These are phyloP conservation scores for Termitomyces sp. DNA, from an alignment of 768 basidiomycete species.

Conservation along the genomic window DNA sequence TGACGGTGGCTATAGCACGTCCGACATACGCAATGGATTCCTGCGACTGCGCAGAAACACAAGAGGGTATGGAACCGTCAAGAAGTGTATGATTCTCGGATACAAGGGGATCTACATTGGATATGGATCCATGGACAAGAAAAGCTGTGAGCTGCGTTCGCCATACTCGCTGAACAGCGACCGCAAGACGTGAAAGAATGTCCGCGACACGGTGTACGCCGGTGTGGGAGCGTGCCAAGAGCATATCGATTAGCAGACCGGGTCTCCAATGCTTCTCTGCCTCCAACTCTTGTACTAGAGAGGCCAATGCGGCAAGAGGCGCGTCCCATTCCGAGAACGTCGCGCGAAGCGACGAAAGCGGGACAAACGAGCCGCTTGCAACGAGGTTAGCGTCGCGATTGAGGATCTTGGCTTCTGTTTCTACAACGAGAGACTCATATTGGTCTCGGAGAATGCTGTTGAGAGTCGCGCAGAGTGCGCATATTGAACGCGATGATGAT, in stretches of 20 bases:
- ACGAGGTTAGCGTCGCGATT: conserved; percentile 71
- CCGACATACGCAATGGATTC: conserved; percentile 87
- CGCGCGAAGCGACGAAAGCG: conserved; percentile 78
- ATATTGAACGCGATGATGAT: conserved; percentile 70
- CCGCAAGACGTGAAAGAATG: conserved; percentile 66
- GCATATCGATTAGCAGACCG: conserved; percentile 76
- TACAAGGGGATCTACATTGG: conserved; percentile 63
- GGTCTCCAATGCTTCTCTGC: conserved; percentile 57
- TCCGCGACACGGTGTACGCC: conserved; percentile 73
- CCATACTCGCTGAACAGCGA: conserved; percentile 79
- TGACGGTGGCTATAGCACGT: conserved; percentile 80
- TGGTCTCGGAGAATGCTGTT: conserved; percentile 71
- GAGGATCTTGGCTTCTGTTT: conserved; percentile 78
- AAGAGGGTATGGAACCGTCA: conserved; percentile 67
- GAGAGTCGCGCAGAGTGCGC: conserved; percentile 70
- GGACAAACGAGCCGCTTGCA: conserved; percentile 78
- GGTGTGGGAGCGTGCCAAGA: conserved; percentile 65
- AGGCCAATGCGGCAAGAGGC: conserved; percentile 67
- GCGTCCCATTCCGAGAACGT: conserved; percentile 87
- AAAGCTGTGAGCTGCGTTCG: conserved; percentile 78
- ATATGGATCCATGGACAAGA: conserved; percentile 70
- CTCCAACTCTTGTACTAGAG: conserved; percentile 60
- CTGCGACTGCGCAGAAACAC: conserved; percentile 63
- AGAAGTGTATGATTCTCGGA: conserved; percentile 54
- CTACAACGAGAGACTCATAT: conserved; percentile 74